Conservation (phyloP, 768 basidiomycete species). For the Lactarius pseudohatsudake region DNA sequence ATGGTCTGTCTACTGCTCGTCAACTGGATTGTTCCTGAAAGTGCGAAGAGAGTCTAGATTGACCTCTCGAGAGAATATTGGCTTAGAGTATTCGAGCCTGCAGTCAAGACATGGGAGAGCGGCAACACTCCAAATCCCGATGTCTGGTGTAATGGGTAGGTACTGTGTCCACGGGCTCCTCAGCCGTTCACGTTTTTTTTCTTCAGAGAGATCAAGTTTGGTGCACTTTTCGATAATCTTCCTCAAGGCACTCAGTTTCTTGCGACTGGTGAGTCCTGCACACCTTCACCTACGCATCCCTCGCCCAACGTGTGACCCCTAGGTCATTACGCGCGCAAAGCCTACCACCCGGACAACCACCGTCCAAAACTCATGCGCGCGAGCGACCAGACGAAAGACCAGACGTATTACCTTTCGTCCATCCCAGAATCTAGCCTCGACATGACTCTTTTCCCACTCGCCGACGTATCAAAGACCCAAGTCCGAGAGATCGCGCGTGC, state of each 20-base stretch:
- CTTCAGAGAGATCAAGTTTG: slow-evolving; percentile 86
- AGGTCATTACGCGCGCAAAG: slow-evolving; percentile 90
- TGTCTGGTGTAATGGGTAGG: slow-evolving; percentile 88
- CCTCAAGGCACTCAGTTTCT: slow-evolving; percentile 55
- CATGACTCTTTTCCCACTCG: slow-evolving; percentile 80
- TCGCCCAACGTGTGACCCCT: neutral
- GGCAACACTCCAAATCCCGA: slow-evolving; percentile 93
- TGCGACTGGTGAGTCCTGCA: slow-evolving; percentile 65
- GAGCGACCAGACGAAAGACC: slow-evolving; percentile 72
- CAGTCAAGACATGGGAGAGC: slow-evolving; percentile 69
- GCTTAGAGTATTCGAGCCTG: slow-evolving; percentile 87
- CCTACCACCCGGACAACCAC: slow-evolving; percentile 30
- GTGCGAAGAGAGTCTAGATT: slow-evolving; percentile 46
- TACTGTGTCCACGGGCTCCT: slow-evolving; percentile 33
- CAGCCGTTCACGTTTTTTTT: neutral
- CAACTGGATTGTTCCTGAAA: neutral
- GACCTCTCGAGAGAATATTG: slow-evolving; percentile 92
- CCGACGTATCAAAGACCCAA: slow-evolving; percentile 59
- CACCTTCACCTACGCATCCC: neutral
- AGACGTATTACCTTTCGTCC: slow-evolving; percentile 87
- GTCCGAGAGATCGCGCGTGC: slow-evolving; percentile 71
- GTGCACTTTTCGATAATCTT: slow-evolving; percentile 72
- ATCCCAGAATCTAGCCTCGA: slow-evolving; percentile 64
- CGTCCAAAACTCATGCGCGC: slow-evolving; percentile 44
- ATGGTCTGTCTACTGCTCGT: slow-evolving; percentile 49